phyloP scores from a whole-genome alignment of 23 red algal species.

The Cyanidiococcus yangmingshanensis region DNA sequence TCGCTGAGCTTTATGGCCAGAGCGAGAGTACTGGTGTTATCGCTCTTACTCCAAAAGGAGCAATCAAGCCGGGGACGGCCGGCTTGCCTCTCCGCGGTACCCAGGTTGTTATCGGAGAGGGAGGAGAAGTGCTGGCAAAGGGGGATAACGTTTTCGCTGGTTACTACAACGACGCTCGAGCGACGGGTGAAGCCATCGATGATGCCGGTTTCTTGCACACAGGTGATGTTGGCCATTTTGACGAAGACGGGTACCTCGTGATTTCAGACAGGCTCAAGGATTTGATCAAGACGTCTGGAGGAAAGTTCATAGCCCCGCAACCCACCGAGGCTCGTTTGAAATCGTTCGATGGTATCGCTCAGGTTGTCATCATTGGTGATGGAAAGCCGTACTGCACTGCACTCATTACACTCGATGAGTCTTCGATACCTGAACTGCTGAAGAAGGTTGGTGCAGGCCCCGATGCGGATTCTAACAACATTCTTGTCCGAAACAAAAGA shows the following conservation, averaged over 20 bases:
- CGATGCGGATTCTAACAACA: not conserved
- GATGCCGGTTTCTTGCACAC: slow-evolving; percentile 81
- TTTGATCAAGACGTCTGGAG: slow-evolving; percentile 91
- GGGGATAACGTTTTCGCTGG: slow-evolving; percentile 31
- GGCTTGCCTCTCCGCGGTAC: slow-evolving; percentile 8
- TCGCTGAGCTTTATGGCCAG: slow-evolving; percentile 28
- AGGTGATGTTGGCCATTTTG: slow-evolving; percentile 71
- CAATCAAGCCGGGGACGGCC: slow-evolving; percentile 16
- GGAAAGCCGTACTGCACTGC: slow-evolving; percentile 28
- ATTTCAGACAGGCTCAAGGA: slow-evolving; percentile 87
- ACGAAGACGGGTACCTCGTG: slow-evolving; percentile 74
- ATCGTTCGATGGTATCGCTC: slow-evolving; percentile 42
- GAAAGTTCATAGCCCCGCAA: slow-evolving; percentile 91
- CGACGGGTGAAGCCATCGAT: slow-evolving; percentile 8
- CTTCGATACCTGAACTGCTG: not conserved
- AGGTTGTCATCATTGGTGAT: slow-evolving; percentile 52
- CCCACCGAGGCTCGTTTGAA: slow-evolving; percentile 65
- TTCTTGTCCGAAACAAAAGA: not conserved
- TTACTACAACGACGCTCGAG: slow-evolving; percentile 18
- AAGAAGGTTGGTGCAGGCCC: not conserved
- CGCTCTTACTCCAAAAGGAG: slow-evolving; percentile 22
- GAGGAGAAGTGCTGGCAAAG: slow-evolving; percentile 25
- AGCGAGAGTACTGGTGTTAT: slow-evolving; percentile 38
- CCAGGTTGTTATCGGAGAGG: slow-evolving; percentile 19
- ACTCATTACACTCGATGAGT: slow-evolving; percentile 22